A percentile compares a stretch with the other conserved stretches of the same genome.
Evolutionary conservation across 495 filamentous ascomycete species (phyloP).

Genomic region (Aspergillus coremiiformis): DNA sequence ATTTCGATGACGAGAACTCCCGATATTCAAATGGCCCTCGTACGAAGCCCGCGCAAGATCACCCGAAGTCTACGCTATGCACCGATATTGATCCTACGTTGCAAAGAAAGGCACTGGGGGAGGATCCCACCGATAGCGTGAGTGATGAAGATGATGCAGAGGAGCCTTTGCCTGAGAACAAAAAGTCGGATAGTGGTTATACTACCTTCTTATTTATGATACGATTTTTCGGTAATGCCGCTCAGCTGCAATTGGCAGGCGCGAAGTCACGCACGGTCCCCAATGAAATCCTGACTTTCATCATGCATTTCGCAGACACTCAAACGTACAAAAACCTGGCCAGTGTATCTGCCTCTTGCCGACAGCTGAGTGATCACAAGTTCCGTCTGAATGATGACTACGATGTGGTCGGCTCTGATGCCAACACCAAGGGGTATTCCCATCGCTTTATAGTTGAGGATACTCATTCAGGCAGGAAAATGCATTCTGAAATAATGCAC

Average conservation of each 20-base stretch:
- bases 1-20: constrained; percentile 11
- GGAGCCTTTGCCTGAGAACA: background rate
- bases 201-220: background rate
- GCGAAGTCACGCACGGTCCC: constrained; percentile 4
- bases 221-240: constrained; percentile 11
- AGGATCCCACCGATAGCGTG: background rate
- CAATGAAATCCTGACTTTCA: constrained; percentile 10
- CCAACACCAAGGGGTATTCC: background rate
- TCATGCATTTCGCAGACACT: constrained; percentile 12
- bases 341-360: constrained; percentile 9
- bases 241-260: background rate
- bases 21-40: constrained; percentile 6
- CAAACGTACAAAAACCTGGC: constrained; percentile 10
- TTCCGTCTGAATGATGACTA: constrained; percentile 14
- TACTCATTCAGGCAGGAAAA: background rate
- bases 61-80: background rate
- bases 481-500: background rate
- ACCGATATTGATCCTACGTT: background rate
- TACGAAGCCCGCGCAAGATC: background rate
- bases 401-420: constrained; percentile 1
- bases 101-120: background rate
- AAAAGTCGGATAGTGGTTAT: background rate
- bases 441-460: constrained; percentile 8
- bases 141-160: background rate
- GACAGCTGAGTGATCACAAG: constrained; percentile 1